phyloP scores from a whole-genome alignment of 106 monocot species.

The Dendrobium chrysotoxum region DNA sequence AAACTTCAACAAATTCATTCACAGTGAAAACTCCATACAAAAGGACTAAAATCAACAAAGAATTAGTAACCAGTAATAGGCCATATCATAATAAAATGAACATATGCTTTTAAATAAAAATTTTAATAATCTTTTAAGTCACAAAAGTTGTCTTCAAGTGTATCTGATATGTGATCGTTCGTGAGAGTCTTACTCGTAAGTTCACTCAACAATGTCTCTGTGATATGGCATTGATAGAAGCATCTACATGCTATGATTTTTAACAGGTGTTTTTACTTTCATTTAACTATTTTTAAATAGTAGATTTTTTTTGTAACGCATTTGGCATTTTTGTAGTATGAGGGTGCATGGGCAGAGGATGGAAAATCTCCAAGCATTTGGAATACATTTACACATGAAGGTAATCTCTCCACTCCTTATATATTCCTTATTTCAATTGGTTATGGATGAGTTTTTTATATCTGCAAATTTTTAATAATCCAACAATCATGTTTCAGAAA shows the following conservation, averaged over 20 bases:
- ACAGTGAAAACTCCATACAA: background rate
- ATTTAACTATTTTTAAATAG: too few relatives aligned
- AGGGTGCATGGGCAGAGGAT: slow-evolving; percentile 8
- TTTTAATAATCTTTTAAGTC: background rate
- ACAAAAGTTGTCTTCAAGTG: background rate
- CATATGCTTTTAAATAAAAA: background rate
- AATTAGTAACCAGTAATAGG: background rate
- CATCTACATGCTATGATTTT: background rate
- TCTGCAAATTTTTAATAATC: too few relatives aligned
- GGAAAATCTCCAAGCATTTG: slow-evolving; percentile 12
- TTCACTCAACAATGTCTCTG: background rate
- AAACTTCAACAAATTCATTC: too few relatives aligned
- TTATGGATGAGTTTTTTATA: too few relatives aligned
- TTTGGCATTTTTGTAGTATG: background rate
- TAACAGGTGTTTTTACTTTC: too few relatives aligned
- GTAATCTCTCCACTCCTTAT: background rate
- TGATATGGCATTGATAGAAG: background rate
- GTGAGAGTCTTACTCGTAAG: too few relatives aligned
- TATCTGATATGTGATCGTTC: background rate
- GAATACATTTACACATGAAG: slow-evolving; percentile 9
- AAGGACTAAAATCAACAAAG: background rate
- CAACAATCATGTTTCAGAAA: background rate
- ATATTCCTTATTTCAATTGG: too few relatives aligned
- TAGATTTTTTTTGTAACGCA: too few relatives aligned
- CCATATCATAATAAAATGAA: background rate